These are phyloP conservation scores for Cystobasidiopsis lactophilus DNA, from an alignment of 768 basidiomycete species.

Conservation along the genomic window DNA sequence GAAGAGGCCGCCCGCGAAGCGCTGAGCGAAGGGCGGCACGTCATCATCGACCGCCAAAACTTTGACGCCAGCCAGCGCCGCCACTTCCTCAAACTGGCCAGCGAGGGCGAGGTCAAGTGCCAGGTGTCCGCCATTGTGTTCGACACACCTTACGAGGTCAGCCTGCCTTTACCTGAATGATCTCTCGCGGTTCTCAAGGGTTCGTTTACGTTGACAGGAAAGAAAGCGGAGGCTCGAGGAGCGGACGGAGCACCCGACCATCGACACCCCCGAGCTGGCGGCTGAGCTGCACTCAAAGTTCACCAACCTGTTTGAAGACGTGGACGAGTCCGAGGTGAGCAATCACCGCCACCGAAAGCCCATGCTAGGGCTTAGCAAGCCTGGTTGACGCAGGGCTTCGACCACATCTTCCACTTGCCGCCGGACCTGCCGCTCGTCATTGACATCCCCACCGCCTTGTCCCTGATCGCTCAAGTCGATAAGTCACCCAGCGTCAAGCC, in stretches of 20 bases:
- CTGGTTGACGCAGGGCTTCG: conserved; percentile 5
- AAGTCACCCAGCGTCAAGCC: not conserved
- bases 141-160: not conserved
- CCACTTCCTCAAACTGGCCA: conserved; percentile 2
- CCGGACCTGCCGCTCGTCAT: not conserved
- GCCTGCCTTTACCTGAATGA: not conserved
- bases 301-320: not conserved
- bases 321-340: conserved; percentile 1
- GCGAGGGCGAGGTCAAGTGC: not conserved
- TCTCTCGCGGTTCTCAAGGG: not conserved
- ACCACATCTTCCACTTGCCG: conserved; percentile 5
- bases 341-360: not conserved
- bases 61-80: conserved; percentile 6
- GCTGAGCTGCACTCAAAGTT: conserved; percentile 2
- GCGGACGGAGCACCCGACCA: conserved; percentile 5
- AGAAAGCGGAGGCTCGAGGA: conserved; percentile 1
- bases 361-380: not conserved
- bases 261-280: conserved; percentile 8
- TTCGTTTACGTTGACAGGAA: not conserved
- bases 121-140: conserved; percentile 9
- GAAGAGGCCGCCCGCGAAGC: conserved; percentile 1
- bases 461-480: not conserved
- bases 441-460: not conserved
- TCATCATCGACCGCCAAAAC: conserved; percentile 11
- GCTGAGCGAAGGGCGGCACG: conserved; percentile 2